phyloP scores from a whole-genome alignment of 1,139 yeast species.

The Candida albicans region DNA sequence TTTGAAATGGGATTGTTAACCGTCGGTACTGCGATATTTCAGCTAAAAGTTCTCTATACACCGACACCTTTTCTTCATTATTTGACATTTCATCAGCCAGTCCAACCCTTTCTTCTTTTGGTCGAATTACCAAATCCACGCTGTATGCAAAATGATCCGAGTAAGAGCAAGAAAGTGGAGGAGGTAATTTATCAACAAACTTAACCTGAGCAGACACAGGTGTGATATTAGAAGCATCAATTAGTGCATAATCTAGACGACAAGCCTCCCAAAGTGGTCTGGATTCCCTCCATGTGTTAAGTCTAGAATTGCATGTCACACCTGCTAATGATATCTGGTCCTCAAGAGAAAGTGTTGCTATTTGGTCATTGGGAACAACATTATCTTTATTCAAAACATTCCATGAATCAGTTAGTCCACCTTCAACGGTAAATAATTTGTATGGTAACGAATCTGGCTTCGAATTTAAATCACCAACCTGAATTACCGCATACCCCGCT shows the following conservation, averaged over 20 bases:
- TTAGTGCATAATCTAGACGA: constrained; percentile 84
- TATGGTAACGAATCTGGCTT: constrained; percentile 85
- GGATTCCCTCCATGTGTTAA: constrained; percentile 81
- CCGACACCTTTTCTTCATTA: constrained; percentile 23
- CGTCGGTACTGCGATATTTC: constrained; percentile 57
- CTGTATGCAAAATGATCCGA: constrained; percentile 94
- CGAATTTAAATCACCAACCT: constrained; percentile 92
- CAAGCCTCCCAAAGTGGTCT: constrained; percentile 75
- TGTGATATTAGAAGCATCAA: constrained; percentile 54
- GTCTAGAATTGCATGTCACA: constrained; percentile 81
- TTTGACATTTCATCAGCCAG: not conserved
- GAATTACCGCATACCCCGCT: constrained; percentile 82
- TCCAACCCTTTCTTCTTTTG: constrained; percentile 9
- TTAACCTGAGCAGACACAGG: constrained; percentile 65
- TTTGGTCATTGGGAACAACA: constrained; percentile 35
- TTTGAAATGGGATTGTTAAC: constrained; percentile 59
- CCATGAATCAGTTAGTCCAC: constrained; percentile 83
- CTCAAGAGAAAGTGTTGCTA: constrained; percentile 55
- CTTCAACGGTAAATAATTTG: constrained; percentile 66
- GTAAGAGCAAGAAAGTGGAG: constrained; percentile 59
- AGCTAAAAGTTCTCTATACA: constrained; percentile 56
- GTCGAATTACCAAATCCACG: constrained; percentile 43
- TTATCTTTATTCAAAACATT: constrained; percentile 48
- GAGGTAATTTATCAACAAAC: constrained; percentile 68
- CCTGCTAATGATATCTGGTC: constrained; percentile 77